Evolutionary conservation across 345 rosid genomes (phyloP).

Genomic region (Eucalyptus decipiens): DNA sequence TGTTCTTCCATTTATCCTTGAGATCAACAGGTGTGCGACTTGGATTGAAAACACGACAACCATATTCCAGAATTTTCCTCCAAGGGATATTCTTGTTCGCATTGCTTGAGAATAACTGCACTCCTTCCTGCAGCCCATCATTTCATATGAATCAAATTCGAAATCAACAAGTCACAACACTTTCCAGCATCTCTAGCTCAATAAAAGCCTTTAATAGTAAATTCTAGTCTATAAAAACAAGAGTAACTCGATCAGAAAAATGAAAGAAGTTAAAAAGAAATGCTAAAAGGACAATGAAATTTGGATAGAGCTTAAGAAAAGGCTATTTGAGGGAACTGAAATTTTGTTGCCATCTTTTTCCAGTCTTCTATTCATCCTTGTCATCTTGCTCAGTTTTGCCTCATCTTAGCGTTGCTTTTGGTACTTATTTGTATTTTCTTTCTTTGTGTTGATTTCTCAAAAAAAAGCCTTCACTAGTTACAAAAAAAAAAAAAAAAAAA

Average conservation of each 20-base stretch:
- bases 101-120: conserved; percentile 20
- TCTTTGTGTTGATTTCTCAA: neutral
- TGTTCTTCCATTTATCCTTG: conserved; percentile 72
- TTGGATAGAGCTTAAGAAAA: neutral
- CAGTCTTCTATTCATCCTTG: neutral
- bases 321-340: neutral
- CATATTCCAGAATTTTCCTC: conserved; percentile 69
- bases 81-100: conserved; percentile 63
- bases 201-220: neutral
- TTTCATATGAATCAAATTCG: neutral
- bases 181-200: neutral
- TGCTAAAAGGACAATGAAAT: neutral
- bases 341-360: neutral
- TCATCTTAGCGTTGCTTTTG: neutral
- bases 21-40: conserved; percentile 64
- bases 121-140: conserved; percentile 37
- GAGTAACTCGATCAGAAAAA: neutral
- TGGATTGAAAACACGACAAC: conserved; percentile 36
- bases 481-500: neutral
- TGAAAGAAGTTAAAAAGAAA: neutral
- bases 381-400: neutral
- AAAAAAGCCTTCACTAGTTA: neutral
- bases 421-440: neutral
- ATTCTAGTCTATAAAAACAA: neutral
- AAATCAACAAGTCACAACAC: neutral